Percentiles rank a stretch among this genome's conserved stretches.
Conservation (phyloP, 2,329 filamentous ascomycete species). For the Botrytis byssoidea region DNA sequence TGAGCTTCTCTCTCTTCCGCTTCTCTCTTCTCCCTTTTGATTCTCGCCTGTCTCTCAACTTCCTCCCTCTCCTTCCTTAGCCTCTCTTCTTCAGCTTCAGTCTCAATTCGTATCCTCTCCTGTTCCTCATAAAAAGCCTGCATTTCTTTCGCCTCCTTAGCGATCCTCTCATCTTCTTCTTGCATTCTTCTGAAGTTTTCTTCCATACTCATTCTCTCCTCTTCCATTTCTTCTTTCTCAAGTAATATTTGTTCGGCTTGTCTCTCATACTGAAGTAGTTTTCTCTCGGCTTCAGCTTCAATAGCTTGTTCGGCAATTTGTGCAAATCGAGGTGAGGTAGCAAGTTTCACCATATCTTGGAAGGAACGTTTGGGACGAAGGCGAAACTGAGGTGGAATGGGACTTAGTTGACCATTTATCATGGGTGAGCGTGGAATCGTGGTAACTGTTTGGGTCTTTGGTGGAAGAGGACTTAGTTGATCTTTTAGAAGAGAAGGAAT, state of each 20-base stretch:
- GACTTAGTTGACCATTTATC: slow-evolving; percentile 2
- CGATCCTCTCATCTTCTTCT: slow-evolving; percentile 23
- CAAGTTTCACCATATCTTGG: slow-evolving; percentile 12
- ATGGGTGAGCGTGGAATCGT: slow-evolving; percentile 1
- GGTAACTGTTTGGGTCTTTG: background rate
- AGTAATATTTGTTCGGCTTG: slow-evolving; percentile 22
- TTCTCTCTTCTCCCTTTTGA: slow-evolving; percentile 16
- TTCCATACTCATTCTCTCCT: slow-evolving; percentile 24
- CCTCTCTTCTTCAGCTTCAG: slow-evolving; percentile 17
- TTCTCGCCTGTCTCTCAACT: slow-evolving; percentile 12
- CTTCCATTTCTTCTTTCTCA: slow-evolving; percentile 27
- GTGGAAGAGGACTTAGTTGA: background rate
- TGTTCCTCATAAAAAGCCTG: slow-evolving; percentile 23
- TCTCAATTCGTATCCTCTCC: slow-evolving; percentile 5
- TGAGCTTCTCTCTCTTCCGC: slow-evolving; percentile 18
- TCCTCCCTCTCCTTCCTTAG: slow-evolving; percentile 14
- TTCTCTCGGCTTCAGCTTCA: slow-evolving; percentile 21
- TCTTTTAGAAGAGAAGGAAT: background rate
- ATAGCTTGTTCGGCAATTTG: slow-evolving; percentile 17
- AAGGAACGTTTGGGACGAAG: slow-evolving; percentile 16
- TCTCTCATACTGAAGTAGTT: slow-evolving; percentile 23
- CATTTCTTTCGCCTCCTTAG: slow-evolving; percentile 27
- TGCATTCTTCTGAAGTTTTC: slow-evolving; percentile 23
- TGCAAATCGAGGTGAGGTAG: slow-evolving; percentile 4
- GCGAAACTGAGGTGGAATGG: slow-evolving; percentile 4